These are phyloP conservation scores for Yamagishiella unicocca DNA, from an alignment of 139 green algal genomes.

Conservation along the genomic window DNA sequence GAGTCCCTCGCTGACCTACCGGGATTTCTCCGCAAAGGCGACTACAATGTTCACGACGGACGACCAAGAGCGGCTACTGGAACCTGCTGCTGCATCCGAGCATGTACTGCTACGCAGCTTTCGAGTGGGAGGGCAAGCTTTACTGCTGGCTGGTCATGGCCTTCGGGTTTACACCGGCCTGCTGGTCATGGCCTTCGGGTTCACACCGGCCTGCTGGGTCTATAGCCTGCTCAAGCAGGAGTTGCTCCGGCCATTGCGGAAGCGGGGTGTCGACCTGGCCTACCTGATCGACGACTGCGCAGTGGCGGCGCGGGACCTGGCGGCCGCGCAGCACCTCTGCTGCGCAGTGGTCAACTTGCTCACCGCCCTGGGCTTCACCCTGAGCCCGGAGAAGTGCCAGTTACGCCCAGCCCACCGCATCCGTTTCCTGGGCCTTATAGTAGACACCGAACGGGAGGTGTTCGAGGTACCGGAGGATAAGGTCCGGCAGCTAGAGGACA, in stretches of 20 bases:
- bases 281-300: not conserved
- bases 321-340: not conserved
- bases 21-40: too few relatives aligned
- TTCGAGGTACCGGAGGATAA: slow-evolving; percentile 10
- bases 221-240: not conserved
- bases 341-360: not conserved
- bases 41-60: not conserved
- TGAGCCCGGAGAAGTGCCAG: slow-evolving; percentile 30
- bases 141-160: too few relatives aligned
- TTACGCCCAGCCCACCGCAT: not conserved
- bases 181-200: too few relatives aligned
- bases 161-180: too few relatives aligned
- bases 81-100: not conserved
- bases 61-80: too few relatives aligned
- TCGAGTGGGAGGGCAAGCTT: too few relatives aligned
- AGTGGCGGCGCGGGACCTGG: not conserved
- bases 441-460: not conserved
- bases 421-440: slow-evolving; percentile 27
- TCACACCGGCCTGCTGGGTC: not conserved
- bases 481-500: not conserved
- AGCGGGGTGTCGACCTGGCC: not conserved
- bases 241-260: not conserved
- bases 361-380: slow-evolving; percentile 20
- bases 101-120: not conserved
- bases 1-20: too few relatives aligned